Base-by-base conservation (phyloP, 2,329 filamentous ascomycete genomes). In the Zymoseptoria tritici region DNA sequence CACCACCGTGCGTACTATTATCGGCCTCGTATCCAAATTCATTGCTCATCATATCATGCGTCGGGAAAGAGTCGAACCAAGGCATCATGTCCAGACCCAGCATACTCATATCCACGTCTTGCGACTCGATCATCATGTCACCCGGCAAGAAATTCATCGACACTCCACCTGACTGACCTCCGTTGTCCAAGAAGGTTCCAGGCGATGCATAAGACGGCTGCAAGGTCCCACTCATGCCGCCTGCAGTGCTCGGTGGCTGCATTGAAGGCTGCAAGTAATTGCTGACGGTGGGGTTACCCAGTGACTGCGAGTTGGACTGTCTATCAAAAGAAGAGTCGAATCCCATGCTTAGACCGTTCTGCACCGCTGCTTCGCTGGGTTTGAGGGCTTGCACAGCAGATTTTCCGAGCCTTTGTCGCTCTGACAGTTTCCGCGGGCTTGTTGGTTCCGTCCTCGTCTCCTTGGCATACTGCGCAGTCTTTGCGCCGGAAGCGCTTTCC, bases 41-140 rank as follows among this genome's bases (percentile, higher is more conserved):
- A 46, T 46, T 46, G 13, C 36, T 58, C 63, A 67, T 64, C 64
- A 70, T 65, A 24, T 63, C 59, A n/a, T 64, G 60, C 7, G 58
- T 60, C 0, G 88, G 87, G 6, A 91, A 76, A 61, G 89, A 89
- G 67, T 90, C 88, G 9, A 91, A 77, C 87, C 88, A 92, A 0
- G 86, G 84, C 79, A 88, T 84, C 74, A 90, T 83, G 51, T 90
- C 87, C 16, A 85, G 82, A 1, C 84, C 85, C 19, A 91, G 75
- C 4, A 83, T 77, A 22, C 82, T 84, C 79, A 92, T 87, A 64
- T 92, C 88, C 36, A 93, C 84, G 64, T 92, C 88, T 63, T 90
- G 88, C 61, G 84, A 87, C 70, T 90, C 85, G 64, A 92, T 89
- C 62, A 88, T 85, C 75, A 91, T 87, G 60, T 79, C 76, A 4